A percentile compares a stretch with the other conserved stretches of the same genome.
These are phyloP conservation scores for Colletotrichum spinosum DNA, from an alignment of 2,329 filamentous ascomycete genomes.

Conservation along the genomic window DNA sequence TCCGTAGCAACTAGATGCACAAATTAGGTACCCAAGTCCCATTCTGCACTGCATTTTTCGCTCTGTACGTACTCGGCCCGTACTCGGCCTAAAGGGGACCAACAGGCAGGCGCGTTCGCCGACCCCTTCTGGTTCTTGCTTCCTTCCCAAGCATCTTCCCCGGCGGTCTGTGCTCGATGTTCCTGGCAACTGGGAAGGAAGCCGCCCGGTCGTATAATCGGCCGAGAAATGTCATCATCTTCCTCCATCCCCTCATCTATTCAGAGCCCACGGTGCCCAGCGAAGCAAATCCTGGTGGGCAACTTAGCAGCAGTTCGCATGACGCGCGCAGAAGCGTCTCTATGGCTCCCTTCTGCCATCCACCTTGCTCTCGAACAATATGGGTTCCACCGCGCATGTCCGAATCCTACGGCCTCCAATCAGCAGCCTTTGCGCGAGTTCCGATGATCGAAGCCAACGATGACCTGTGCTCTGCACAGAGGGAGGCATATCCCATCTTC, in stretches of 20 bases:
- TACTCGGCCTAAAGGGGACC: background rate
- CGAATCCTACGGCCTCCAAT: constrained; percentile 4
- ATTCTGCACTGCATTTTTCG: too few relatives aligned
- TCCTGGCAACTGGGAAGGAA: too few relatives aligned
- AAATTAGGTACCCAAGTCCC: too few relatives aligned
- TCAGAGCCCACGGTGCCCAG: too few relatives aligned
- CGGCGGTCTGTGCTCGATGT: constrained; percentile 11
- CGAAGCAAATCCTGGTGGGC: too few relatives aligned
- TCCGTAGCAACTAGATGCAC: too few relatives aligned
- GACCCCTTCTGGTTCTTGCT: background rate
- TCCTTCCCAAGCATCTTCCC: constrained; percentile 28
- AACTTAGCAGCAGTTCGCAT: too few relatives aligned
- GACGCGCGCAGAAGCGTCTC: constrained; percentile 26
- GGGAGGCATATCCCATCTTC: constrained; percentile 20
- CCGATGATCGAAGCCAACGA: background rate
- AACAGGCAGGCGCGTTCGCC: constrained; percentile 2
- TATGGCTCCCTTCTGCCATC: constrained; percentile 5
- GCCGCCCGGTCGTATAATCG: too few relatives aligned
- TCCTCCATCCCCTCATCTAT: background rate
- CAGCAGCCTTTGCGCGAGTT: background rate
- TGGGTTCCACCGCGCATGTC: background rate
- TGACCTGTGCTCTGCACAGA: background rate
- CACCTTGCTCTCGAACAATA: background rate
- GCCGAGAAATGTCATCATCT: constrained; percentile 28
- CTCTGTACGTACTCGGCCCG: too few relatives aligned